A percentile compares a stretch with the other conserved stretches of the same genome.
Conservation (phyloP, 164 flowering plant genomes). For the Liquidambar formosana region DNA sequence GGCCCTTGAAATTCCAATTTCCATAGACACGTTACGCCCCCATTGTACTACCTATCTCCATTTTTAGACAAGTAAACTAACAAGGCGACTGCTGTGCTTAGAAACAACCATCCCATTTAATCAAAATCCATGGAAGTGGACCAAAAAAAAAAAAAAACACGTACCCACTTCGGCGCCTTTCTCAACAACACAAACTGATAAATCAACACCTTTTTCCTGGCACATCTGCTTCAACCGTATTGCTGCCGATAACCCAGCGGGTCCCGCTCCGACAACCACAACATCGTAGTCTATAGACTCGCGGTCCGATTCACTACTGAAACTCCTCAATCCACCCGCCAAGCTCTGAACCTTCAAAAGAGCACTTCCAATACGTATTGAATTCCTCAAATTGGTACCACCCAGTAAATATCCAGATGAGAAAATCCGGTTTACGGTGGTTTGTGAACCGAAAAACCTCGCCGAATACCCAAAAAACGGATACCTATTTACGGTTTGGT, state of each 20-base stretch:
- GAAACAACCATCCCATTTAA: background rate
- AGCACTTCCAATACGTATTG: slow-evolving; percentile 20
- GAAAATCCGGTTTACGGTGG: slow-evolving; percentile 17
- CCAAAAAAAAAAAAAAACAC: slow-evolving; percentile 9
- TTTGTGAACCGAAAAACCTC: background rate
- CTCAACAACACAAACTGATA: slow-evolving; percentile 91
- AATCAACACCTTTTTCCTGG: slow-evolving; percentile 61
- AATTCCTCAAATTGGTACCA: slow-evolving; percentile 4
- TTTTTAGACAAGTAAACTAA: no score
- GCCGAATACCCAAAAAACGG: slow-evolving; percentile 2
- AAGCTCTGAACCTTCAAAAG: slow-evolving; percentile 6
- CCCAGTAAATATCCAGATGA: slow-evolving; percentile 32
- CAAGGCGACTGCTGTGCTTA: no score
- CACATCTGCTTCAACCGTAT: slow-evolving; percentile 89
- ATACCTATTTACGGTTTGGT: slow-evolving; percentile 8
- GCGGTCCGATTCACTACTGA: slow-evolving; percentile 46
- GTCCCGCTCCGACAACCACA: slow-evolving; percentile 96
- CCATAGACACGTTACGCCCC: no score
- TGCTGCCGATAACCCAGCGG: slow-evolving; percentile 92
- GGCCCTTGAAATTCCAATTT: no score
- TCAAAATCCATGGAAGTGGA: background rate
- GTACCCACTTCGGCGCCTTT: slow-evolving; percentile 94
- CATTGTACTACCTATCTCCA: no score
- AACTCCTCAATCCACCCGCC: no score
- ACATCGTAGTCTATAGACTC: slow-evolving; percentile 82